Evolutionary conservation across 2,329 filamentous ascomycete genomes (phyloP).

Genomic region (Aspergillus carbonarius): DNA sequence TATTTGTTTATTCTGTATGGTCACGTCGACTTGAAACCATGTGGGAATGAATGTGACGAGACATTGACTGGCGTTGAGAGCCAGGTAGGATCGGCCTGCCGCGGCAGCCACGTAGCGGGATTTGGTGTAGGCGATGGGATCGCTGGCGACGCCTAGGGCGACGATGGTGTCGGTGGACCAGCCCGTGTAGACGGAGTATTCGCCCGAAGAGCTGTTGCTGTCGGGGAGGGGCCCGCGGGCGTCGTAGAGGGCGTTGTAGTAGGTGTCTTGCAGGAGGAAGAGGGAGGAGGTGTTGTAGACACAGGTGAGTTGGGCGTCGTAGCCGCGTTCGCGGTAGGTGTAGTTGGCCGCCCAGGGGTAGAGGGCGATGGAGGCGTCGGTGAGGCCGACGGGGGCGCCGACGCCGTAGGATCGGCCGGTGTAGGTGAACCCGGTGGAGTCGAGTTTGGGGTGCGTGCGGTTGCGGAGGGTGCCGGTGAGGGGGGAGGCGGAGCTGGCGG

Average conservation of each 20-base stretch:
- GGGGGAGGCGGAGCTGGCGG: neutral
- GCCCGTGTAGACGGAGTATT: neutral
- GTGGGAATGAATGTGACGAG: neutral
- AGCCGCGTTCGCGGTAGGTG: neutral
- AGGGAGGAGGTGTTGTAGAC: neutral
- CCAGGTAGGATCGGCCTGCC: neutral
- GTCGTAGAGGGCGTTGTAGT: neutral
- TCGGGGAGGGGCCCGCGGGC: neutral
- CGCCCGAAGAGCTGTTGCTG: neutral
- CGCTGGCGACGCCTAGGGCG: neutral
- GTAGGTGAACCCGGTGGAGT: conserved; percentile 2
- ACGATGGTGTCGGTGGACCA: neutral
- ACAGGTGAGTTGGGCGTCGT: neutral
- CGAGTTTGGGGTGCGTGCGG: conserved; percentile 4
- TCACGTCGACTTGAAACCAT: neutral
- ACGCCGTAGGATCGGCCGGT: neutral
- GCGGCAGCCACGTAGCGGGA: neutral
- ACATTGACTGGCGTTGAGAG: neutral
- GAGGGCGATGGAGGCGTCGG: neutral
- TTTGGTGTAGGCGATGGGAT: neutral
- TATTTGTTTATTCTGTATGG: neutral
- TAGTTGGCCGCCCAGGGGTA: neutral
- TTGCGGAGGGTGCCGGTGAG: neutral
- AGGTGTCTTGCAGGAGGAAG: neutral
- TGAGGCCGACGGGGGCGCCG: neutral